Base-by-base conservation (phyloP, 495 filamentous ascomycete genomes). In the Trichoderma asperelloides region DNA sequence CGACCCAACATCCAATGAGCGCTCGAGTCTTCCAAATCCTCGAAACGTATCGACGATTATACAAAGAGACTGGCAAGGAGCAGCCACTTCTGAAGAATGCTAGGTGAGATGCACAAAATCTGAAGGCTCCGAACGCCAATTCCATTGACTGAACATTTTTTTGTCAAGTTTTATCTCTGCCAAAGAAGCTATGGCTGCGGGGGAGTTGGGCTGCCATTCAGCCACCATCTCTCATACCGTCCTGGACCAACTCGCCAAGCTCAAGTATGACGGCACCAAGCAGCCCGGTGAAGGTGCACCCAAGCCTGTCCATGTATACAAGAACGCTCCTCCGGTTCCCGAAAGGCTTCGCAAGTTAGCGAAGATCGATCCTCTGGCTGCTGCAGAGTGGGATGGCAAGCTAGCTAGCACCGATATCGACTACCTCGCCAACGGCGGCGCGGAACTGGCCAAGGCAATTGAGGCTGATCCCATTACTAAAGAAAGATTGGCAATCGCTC, bases 31-130 rank as follows among this genome's bases (percentile, higher is more conserved):
- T 79, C 21, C 78, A 79, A 65, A 80, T 81, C 16, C 71, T 78
- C 33, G 67, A 74, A 55, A 70, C 68, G 39, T 73, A 73, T 55
- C 69, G 68, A 63, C 73, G 76, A 39, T 73, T 80, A 27, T 76
- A 79, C 51, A 75, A 75, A 64, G 76, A 79, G 68, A 79, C 76
- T 1, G 77, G 79, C 37, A 77, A 76, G 65, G 70, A 75, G 64
- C 77, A 81, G 69, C 78, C 77, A 33, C 70, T 78, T 40, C 70
- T 81, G 30, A 79, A 78, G 67, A 73, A 75, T 64, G 78, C 70
- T 7, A 72, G 70, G 70, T 71, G 67, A 6, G 63, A 39, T 15
- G 60, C 30, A 25, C 39, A 49, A 15, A 45, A 45, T 18, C 41
- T 9, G 41, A 45, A 45, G 4, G 13, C 12, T 12, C 41, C 12